Conservation (phyloP, 768 basidiomycete species). For the Leccinum longicurvipes region DNA sequence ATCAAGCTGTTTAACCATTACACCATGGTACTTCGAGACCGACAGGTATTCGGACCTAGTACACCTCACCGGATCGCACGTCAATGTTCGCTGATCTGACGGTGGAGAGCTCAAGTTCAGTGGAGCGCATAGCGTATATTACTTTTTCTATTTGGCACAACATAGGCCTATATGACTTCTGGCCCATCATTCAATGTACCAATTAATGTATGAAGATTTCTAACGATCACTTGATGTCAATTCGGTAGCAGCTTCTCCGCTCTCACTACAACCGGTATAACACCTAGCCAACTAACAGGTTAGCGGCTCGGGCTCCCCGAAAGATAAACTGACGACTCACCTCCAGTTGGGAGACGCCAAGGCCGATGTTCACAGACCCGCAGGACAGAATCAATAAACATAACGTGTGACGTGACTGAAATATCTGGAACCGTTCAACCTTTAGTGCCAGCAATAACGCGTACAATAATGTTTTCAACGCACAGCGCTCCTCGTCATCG, state of each 20-base stretch:
- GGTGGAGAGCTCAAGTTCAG: conserved; percentile 56
- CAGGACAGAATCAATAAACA: conserved; percentile 56
- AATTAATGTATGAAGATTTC: neutral
- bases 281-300: conserved; percentile 12
- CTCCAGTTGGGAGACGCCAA: conserved; percentile 60
- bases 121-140: conserved; percentile 40
- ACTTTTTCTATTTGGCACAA: neutral
- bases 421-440: conserved; percentile 42
- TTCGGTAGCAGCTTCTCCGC: conserved; percentile 8
- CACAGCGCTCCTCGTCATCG: conserved; percentile 44
- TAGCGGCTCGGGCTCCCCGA: neutral
- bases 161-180: neutral
- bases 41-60: too few species aligned
- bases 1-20: too few species aligned
- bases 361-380: conserved; percentile 40
- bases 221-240: conserved; percentile 1
- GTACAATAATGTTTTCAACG: conserved; percentile 20
- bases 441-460: neutral
- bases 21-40: too few species aligned
- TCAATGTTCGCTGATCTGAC: conserved; percentile 45
- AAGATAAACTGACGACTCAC: conserved; percentile 33
- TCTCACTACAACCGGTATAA: conserved; percentile 24
- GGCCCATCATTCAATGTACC: neutral
- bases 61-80: conserved; percentile 38
- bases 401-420: conserved; percentile 65